Conservation (phyloP, 2,329 filamentous ascomycete genomes). For the Diaporthe helianthi region DNA sequence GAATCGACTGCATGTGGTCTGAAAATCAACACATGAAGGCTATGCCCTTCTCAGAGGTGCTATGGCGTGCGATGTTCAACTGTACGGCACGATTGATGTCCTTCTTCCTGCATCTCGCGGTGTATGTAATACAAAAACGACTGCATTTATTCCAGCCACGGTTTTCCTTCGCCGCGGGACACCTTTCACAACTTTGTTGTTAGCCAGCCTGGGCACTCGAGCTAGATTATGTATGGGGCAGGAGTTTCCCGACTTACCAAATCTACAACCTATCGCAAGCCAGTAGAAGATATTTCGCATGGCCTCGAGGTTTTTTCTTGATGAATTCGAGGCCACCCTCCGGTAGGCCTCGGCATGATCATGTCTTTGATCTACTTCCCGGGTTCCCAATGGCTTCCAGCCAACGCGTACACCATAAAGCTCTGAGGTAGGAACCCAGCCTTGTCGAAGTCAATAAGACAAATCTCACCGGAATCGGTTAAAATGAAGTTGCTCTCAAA, state of each 20-base stretch:
- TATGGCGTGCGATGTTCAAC: too few species aligned
- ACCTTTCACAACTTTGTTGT: not conserved
- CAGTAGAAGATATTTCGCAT: constrained; percentile 3
- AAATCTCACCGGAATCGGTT: not conserved
- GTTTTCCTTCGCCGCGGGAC: not conserved
- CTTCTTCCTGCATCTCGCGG: too few species aligned
- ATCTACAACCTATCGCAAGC: not conserved
- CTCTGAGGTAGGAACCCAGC: not conserved
- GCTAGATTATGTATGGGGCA: not conserved
- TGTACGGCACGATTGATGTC: too few species aligned
- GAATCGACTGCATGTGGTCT: too few species aligned
- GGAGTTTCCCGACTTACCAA: not conserved
- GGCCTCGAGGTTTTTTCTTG: not conserved
- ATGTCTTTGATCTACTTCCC: not conserved
- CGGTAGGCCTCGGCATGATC: too few species aligned
- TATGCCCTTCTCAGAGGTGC: too few species aligned
- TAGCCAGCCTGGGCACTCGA: not conserved
- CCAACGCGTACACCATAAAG: not conserved
- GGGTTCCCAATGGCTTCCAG: not conserved
- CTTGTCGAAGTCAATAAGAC: constrained; percentile 14
- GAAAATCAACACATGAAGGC: too few species aligned
- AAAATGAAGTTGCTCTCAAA: not conserved
- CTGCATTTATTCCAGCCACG: too few species aligned
- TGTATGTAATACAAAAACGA: too few species aligned
- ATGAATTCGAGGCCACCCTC: too few species aligned